Conservation (phyloP, 805 yeast genomes). For the Candida insectalens region DNA sequence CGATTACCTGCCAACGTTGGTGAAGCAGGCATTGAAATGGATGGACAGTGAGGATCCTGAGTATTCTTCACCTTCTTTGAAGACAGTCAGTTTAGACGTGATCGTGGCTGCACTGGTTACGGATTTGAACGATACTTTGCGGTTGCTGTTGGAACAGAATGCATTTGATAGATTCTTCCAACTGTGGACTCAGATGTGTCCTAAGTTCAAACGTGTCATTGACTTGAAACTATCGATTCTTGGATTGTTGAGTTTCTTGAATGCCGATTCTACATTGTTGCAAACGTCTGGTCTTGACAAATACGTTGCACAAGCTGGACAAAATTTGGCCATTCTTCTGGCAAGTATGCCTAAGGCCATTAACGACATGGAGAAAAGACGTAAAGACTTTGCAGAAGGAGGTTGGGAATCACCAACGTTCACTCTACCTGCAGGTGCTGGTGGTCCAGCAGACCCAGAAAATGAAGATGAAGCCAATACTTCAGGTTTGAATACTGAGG, state of each 20-base stretch:
- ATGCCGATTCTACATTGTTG: slow-evolving; percentile 16
- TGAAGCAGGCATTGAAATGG: slow-evolving; percentile 34
- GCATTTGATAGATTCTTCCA: slow-evolving; percentile 44
- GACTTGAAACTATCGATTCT: slow-evolving; percentile 71
- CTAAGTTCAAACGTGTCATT: slow-evolving; percentile 55
- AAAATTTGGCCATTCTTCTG: slow-evolving; percentile 40
- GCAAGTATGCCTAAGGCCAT: slow-evolving; percentile 66
- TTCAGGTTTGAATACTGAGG: slow-evolving; percentile 18
- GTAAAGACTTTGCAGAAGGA: slow-evolving; percentile 39
- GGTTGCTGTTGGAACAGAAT: slow-evolving; percentile 34
- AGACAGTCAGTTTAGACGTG: slow-evolving; percentile 47
- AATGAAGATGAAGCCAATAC: slow-evolving; percentile 22
- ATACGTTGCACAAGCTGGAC: slow-evolving; percentile 39
- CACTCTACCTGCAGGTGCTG: slow-evolving; percentile 5
- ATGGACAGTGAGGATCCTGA: slow-evolving; percentile 23
- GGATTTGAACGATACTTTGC: slow-evolving; percentile 45
- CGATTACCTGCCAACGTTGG: slow-evolving; percentile 34
- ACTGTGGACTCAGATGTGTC: slow-evolving; percentile 54
- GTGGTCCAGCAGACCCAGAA: slow-evolving; percentile 18
- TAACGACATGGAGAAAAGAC: slow-evolving; percentile 49
- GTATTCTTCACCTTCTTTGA: slow-evolving; percentile 14
- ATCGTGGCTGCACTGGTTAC: slow-evolving; percentile 56
- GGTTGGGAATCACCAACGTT: too few species aligned
- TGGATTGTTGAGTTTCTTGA: slow-evolving; percentile 48
- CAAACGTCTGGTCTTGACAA: slow-evolving; percentile 18